These are phyloP conservation scores for Metschnikowia santaceciliae DNA, from an alignment of 805 yeast genomes.

Conservation along the genomic window DNA sequence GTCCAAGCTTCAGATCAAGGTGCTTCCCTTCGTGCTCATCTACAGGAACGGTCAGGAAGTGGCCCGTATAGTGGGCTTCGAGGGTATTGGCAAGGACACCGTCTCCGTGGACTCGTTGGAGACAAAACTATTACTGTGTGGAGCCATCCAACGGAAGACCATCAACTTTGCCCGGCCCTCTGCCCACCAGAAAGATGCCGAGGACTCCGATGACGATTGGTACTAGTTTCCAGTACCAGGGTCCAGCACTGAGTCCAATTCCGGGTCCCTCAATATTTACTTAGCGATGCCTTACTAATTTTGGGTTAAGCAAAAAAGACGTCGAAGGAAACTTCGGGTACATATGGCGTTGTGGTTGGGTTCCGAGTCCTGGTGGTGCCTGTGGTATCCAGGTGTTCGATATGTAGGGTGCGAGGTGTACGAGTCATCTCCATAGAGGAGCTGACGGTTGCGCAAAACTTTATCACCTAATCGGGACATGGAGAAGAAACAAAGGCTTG, in stretches of 20 bases:
- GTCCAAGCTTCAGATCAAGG: slow-evolving; percentile 55
- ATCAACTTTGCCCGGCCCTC: slow-evolving; percentile 21
- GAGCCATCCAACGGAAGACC: slow-evolving; percentile 33
- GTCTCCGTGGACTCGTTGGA: slow-evolving; percentile 52
- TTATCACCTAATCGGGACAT: slow-evolving; percentile 4
- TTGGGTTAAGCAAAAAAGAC: neutral
- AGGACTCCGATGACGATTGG: slow-evolving; percentile 28
- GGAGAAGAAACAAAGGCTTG: neutral
- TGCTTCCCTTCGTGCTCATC: slow-evolving; percentile 66
- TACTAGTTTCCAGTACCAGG: neutral
- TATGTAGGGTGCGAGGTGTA: neutral
- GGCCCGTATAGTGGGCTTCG: slow-evolving; percentile 65
- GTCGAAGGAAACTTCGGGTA: neutral
- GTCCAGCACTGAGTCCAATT: neutral
- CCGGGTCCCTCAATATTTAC: too few relatives aligned
- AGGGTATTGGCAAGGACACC: slow-evolving; percentile 46
- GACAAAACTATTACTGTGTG: slow-evolving; percentile 15
- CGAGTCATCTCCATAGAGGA: neutral
- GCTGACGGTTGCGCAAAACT: slow-evolving; percentile 1
- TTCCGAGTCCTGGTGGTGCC: neutral
- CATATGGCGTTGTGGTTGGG: neutral
- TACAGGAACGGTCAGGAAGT: slow-evolving; percentile 59
- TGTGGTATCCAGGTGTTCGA: neutral
- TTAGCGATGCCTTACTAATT: too few relatives aligned
- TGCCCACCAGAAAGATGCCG: slow-evolving; percentile 19